phyloP scores from a whole-genome alignment of 2,329 filamentous ascomycete genomes.

The Pseudogymnoascus pannorum region DNA sequence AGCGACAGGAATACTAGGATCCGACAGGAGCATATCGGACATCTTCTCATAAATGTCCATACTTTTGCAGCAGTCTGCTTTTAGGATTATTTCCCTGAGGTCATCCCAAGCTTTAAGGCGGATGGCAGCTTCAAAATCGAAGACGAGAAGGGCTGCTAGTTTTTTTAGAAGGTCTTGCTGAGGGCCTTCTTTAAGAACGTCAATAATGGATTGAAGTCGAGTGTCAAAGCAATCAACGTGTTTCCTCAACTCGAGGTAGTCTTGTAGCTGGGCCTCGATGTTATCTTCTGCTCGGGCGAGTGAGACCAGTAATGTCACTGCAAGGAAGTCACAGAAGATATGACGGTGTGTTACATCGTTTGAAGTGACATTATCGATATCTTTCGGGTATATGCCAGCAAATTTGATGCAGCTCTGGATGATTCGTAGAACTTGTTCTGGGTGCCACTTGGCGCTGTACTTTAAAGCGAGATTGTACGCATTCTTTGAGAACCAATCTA shows the following conservation, averaged over 20 bases:
- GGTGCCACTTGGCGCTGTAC: slow-evolving; percentile 46
- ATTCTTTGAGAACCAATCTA: slow-evolving; percentile 80
- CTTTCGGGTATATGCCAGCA: slow-evolving; percentile 42
- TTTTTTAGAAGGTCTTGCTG: slow-evolving; percentile 52
- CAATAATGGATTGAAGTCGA: slow-evolving; percentile 34
- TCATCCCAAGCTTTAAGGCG: slow-evolving; percentile 61
- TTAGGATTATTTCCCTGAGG: slow-evolving; percentile 52
- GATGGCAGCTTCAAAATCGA: slow-evolving; percentile 72
- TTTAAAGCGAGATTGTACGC: slow-evolving; percentile 71
- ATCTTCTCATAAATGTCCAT: slow-evolving; percentile 51
- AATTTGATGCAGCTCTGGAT: slow-evolving; percentile 46
- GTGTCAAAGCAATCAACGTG: slow-evolving; percentile 54
- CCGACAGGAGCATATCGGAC: slow-evolving; percentile 53
- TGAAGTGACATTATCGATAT: slow-evolving; percentile 34
- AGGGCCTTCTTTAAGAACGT: slow-evolving; percentile 36
- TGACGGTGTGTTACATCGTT: slow-evolving; percentile 50
- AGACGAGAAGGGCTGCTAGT: slow-evolving; percentile 59
- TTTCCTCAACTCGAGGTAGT: slow-evolving; percentile 54
- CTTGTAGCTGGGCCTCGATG: slow-evolving; percentile 44
- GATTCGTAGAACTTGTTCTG: slow-evolving; percentile 48
- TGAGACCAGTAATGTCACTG: slow-evolving; percentile 43
- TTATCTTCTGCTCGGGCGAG: slow-evolving; percentile 46
- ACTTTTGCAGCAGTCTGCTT: slow-evolving; percentile 38
- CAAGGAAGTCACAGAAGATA: slow-evolving; percentile 66
- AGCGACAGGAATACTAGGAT: background rate